Conservation (phyloP, 768 basidiomycete genomes). For the Amanita muscaria region DNA sequence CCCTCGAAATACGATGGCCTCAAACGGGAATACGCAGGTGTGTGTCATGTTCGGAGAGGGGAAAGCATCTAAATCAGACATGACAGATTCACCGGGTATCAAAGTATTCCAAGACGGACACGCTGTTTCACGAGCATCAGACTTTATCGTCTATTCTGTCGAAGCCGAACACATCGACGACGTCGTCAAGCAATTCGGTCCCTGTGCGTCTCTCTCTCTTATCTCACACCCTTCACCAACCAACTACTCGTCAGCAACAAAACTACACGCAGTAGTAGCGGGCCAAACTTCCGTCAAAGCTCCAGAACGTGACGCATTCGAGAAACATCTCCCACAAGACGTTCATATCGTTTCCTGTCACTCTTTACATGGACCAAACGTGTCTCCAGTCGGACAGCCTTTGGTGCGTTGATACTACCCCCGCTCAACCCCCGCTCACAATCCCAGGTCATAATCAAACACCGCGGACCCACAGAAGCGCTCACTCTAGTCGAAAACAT, state of each 20-base stretch:
- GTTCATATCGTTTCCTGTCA: conserved; percentile 89
- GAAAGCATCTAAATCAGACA: too few species aligned
- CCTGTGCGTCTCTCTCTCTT: conserved; percentile 50
- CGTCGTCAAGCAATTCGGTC: conserved; percentile 85
- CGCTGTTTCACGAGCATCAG: conserved; percentile 77
- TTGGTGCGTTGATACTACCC: conserved; percentile 39
- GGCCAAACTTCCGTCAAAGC: conserved; percentile 98
- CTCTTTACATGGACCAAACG: conserved; percentile 88
- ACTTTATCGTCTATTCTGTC: conserved; percentile 92
- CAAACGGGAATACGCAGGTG: conserved; percentile 52
- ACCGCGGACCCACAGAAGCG: conserved; percentile 69
- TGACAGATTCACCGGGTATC: conserved; percentile 55
- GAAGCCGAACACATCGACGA: conserved; percentile 81
- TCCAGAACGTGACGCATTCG: conserved; percentile 86
- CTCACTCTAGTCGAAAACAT: conserved; percentile 75
- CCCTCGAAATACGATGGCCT: conserved; percentile 66
- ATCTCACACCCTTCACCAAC: too few species aligned
- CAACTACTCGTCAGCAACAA: too few species aligned
- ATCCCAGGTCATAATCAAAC: conserved; percentile 75
- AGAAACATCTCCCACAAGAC: conserved; percentile 77
- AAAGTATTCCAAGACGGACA: conserved; percentile 74
- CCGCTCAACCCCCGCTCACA: neutral
- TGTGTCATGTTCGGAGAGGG: conserved; percentile 5
- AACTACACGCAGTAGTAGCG: conserved; percentile 83
- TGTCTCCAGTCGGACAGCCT: conserved; percentile 84